A percentile compares a stretch with the other conserved stretches of the same genome.
phyloP scores from a whole-genome alignment of 768 basidiomycete genomes.

The Gloeophyllum trabeum region DNA sequence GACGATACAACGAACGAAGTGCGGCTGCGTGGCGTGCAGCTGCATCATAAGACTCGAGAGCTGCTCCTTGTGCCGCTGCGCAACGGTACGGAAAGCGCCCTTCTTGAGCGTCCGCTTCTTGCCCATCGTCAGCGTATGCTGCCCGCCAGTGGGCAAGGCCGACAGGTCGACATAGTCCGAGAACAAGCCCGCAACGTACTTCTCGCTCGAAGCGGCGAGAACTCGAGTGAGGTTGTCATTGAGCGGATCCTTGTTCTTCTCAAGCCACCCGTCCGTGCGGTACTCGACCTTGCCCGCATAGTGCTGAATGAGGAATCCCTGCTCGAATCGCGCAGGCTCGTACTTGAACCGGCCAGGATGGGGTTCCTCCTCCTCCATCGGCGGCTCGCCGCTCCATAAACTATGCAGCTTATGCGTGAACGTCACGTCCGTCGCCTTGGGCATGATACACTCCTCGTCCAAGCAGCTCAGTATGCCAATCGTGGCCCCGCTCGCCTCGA shows the following conservation, averaged over 20 bases:
- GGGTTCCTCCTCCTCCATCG: conserved; percentile 29
- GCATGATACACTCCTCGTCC: conserved; percentile 99
- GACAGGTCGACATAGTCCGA: conserved; percentile 57
- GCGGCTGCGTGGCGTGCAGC: conserved; percentile 88
- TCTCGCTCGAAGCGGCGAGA: conserved; percentile 71
- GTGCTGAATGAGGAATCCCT: conserved; percentile 91
- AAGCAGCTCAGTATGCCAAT: conserved; percentile 90
- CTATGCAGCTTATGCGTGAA: conserved; percentile 88
- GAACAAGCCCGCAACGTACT: conserved; percentile 76
- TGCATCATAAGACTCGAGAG: conserved; percentile 85
- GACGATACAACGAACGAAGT: conserved; percentile 97
- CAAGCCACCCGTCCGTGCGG: conserved; percentile 90
- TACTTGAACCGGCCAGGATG: conserved; percentile 82
- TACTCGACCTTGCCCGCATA: conserved; percentile 98
- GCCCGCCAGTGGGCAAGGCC: conserved; percentile 21
- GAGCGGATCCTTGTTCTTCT: conserved; percentile 98
- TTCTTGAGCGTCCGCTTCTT: conserved; percentile 81
- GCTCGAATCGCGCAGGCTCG: conserved; percentile 77
- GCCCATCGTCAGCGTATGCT: conserved; percentile 30
- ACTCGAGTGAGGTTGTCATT: conserved; percentile 93
- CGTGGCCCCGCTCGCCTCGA: conserved; percentile 59
- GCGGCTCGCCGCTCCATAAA: conserved; percentile 51
- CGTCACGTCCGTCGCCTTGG: conserved; percentile 90
- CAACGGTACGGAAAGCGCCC: conserved; percentile 94
- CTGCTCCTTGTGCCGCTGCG: conserved; percentile 93